Conservation (phyloP, 2,329 filamentous ascomycete genomes). For the Pseudogymnoascus sp. region DNA sequence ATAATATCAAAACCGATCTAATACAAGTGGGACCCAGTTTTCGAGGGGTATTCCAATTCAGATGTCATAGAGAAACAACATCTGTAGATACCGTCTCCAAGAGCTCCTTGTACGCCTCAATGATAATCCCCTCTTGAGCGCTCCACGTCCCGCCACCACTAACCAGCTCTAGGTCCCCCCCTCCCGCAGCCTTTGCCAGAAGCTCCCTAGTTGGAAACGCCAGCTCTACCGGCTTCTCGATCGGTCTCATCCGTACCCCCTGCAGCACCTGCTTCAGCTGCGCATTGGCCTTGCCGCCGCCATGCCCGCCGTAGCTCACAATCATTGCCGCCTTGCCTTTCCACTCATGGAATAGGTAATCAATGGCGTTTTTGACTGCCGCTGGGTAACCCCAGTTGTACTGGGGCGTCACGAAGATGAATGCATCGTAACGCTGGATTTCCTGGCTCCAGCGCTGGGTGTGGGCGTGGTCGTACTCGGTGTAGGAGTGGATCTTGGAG, state of each 20-base stretch:
- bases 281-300: constrained; percentile 32
- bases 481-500: constrained; percentile 25
- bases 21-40: not conserved
- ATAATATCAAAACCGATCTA: not conserved
- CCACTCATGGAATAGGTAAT: constrained; percentile 42
- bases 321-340: constrained; percentile 37
- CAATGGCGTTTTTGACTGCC: constrained; percentile 40
- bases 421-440: constrained; percentile 30
- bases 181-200: constrained; percentile 18
- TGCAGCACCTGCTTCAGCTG: constrained; percentile 31
- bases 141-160: constrained; percentile 11
- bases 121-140: not conserved
- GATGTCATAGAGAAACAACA: not conserved
- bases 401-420: constrained; percentile 37
- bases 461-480: constrained; percentile 31
- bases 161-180: constrained; percentile 26
- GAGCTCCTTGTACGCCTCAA: constrained; percentile 2
- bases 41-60: not conserved
- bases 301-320: constrained; percentile 38
- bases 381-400: constrained; percentile 41
- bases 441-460: constrained; percentile 32
- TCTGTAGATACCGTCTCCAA: not conserved
- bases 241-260: constrained; percentile 31
- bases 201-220: constrained; percentile 25
- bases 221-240: constrained; percentile 26